Conservation (phyloP, 1,284 basidiomycete species). For the Puccinia brachypodii region DNA sequence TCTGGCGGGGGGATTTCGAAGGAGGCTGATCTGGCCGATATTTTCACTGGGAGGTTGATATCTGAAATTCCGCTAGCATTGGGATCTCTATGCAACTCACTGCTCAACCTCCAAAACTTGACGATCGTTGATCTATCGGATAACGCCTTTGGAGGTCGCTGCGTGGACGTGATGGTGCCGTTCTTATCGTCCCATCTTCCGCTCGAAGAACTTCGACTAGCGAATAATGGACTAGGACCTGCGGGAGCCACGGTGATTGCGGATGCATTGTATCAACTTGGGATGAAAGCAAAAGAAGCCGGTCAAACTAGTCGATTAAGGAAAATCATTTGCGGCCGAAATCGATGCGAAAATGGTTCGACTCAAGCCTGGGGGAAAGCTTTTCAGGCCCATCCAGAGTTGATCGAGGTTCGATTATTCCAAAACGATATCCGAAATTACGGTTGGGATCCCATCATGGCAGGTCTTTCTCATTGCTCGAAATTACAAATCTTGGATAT, state of each 20-base stretch:
- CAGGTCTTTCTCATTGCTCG: constrained; percentile 71
- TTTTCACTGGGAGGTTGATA: constrained; percentile 96
- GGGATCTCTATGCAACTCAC: constrained; percentile 79
- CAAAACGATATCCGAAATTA: constrained; percentile 97
- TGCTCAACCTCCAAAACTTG: constrained; percentile 75
- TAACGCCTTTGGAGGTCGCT: constrained; percentile 95
- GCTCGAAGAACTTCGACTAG: constrained; percentile 81
- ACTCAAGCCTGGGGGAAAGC: constrained; percentile 81
- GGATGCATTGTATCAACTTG: constrained; percentile 76
- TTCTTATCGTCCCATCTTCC: constrained; percentile 70
- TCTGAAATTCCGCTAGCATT: constrained; percentile 90
- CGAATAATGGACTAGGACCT: constrained; percentile 97
- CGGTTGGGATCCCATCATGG: constrained; percentile 78
- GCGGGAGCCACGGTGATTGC: constrained; percentile 84
- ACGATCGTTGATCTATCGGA: constrained; percentile 88
- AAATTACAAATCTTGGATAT: constrained; percentile 78
- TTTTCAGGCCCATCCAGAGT: constrained; percentile 76
- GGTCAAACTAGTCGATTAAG: constrained; percentile 72
- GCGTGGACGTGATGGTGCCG: constrained; percentile 88
- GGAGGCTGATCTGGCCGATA: constrained; percentile 94
- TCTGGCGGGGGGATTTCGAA: constrained; percentile 57
- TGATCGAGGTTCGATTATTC: constrained; percentile 84
- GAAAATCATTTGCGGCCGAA: constrained; percentile 86
- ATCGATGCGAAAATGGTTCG: constrained; percentile 88
- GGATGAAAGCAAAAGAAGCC: constrained; percentile 67